These are phyloP conservation scores for Aureobasidium sp. DNA, from an alignment of 2,329 filamentous ascomycete species.

Conservation along the genomic window DNA sequence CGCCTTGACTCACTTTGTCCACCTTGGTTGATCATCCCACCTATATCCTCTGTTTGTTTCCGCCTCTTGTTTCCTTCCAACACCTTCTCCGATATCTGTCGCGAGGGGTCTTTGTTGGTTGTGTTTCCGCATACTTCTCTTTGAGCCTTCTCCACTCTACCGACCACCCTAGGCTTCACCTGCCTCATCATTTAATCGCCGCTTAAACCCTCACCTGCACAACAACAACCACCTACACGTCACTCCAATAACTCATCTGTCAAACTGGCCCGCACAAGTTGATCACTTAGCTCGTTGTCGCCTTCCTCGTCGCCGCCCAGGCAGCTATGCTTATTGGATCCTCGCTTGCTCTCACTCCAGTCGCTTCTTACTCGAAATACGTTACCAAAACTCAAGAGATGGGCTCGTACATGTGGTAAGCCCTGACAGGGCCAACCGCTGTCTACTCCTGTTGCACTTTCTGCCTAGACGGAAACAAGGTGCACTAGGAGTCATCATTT, in stretches of 20 bases:
- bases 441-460: conserved; percentile 12
- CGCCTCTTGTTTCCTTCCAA: not conserved
- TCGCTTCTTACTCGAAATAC: conserved; percentile 14
- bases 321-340: conserved; percentile 13
- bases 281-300: not conserved
- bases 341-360: conserved; percentile 12
- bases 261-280: not conserved
- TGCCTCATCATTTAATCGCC: conserved; percentile 1
- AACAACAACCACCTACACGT: conserved; percentile 5
- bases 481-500: conserved; percentile 9
- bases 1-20: conserved; percentile 6
- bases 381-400: conserved; percentile 10
- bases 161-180: not conserved
- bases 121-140: not conserved
- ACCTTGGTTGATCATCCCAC: not conserved
- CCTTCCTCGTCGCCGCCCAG: not conserved
- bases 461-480: conserved; percentile 3
- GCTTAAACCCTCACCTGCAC: conserved; percentile 7
- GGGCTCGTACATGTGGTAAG: conserved; percentile 16
- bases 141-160: not conserved
- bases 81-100: not conserved
- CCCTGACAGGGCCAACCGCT: conserved; percentile 14
- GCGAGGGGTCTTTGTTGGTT: conserved; percentile 3
- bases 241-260: not conserved
- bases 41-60: conserved; percentile 5